Evolutionary conservation across 2,329 filamentous ascomycete genomes (phyloP).

Genomic region (Fusarium guadeloupense): DNA sequence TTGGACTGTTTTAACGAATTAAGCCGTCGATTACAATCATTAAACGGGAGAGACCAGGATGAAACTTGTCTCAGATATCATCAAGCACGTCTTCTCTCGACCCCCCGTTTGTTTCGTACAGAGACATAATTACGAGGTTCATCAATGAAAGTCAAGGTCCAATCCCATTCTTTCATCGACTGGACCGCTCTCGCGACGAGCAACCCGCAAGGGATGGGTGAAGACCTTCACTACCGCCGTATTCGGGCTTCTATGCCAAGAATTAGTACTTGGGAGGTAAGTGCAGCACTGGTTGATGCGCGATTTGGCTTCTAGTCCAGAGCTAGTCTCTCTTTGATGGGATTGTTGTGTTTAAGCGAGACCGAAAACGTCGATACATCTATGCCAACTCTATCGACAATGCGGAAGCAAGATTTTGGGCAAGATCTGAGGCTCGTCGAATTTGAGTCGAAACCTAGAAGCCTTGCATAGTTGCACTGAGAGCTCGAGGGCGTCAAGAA

Average conservation of each 20-base stretch:
- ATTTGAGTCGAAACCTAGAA: neutral
- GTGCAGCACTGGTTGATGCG: neutral
- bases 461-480: slow-evolving; percentile 5
- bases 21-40: neutral
- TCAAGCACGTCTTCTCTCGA: neutral
- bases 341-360: neutral
- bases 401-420: neutral
- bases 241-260: neutral
- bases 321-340: neutral
- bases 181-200: neutral
- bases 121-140: slow-evolving; percentile 9
- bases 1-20: neutral
- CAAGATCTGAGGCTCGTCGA: neutral
- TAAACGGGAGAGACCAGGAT: neutral
- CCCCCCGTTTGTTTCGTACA: slow-evolving; percentile 22
- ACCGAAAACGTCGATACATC: neutral
- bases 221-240: neutral
- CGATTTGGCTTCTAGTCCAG: neutral
- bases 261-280: neutral
- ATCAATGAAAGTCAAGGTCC: neutral
- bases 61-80: slow-evolving; percentile 5
- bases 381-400: neutral
- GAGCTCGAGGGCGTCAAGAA: slow-evolving; percentile 1
- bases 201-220: neutral
- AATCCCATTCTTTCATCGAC: slow-evolving; percentile 3